Conservation (phyloP, 192 early-diverging fungal species). For the Linnemannia elongata region DNA sequence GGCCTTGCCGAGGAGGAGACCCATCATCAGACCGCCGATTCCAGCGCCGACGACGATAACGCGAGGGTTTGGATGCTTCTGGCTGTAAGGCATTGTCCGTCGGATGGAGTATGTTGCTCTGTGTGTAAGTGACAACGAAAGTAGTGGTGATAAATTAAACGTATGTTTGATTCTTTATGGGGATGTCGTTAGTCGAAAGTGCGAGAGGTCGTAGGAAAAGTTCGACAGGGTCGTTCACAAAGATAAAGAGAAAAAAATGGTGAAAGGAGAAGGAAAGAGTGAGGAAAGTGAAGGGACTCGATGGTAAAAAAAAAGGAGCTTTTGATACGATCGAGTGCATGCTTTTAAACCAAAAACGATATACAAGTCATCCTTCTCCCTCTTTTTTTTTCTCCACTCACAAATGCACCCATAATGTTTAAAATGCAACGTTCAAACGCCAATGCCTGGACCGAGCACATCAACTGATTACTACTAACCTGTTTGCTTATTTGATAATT, state of each 20-base stretch:
- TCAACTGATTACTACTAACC: no score
- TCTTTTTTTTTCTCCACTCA: background rate
- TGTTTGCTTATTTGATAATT: no score
- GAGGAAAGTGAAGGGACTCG: background rate
- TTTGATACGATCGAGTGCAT: no score
- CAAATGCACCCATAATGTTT: no score
- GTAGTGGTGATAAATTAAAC: background rate
- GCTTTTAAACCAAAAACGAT: background rate
- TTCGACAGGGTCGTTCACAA: background rate
- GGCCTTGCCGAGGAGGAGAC: constrained; percentile 22
- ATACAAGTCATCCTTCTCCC: background rate
- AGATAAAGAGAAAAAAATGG: background rate
- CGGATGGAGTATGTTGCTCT: background rate
- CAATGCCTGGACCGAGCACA: no score
- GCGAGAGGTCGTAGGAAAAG: background rate
- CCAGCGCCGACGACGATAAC: constrained; percentile 29
- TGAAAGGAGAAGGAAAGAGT: background rate
- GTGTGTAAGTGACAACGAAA: background rate
- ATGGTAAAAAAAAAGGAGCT: background rate
- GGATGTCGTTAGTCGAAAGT: no score
- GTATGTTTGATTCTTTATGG: no score
- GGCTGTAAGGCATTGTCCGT: background rate
- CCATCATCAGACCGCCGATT: constrained; percentile 17
- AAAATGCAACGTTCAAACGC: no score
- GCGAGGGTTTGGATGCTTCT: background rate